phyloP scores from a whole-genome alignment of 306 rosid species.

The Benincasa hispida region DNA sequence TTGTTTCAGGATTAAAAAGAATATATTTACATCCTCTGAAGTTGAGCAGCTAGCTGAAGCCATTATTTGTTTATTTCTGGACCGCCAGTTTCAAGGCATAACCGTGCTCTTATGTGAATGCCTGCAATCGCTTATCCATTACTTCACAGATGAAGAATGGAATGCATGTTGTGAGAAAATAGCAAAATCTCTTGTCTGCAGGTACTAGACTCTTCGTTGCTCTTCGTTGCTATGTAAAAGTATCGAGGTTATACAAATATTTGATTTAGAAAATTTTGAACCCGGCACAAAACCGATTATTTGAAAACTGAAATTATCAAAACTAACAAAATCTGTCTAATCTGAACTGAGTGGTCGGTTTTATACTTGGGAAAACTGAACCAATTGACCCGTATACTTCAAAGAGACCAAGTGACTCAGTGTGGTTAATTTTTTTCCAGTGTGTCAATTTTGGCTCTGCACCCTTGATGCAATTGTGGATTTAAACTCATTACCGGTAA shows the following conservation, averaged over 20 bases:
- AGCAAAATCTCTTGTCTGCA: constrained; percentile 70
- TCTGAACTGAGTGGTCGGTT: neutral
- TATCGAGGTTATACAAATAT: neutral
- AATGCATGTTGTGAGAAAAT: constrained; percentile 50
- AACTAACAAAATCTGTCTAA: neutral
- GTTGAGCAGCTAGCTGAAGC: constrained; percentile 68
- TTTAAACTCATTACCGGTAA: neutral
- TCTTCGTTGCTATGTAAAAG: neutral
- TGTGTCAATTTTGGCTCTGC: neutral
- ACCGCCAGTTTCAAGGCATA: constrained; percentile 70
- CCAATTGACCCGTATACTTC: neutral
- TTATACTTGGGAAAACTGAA: neutral
- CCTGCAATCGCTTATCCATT: constrained; percentile 47
- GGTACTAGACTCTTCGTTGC: constrained; percentile 30
- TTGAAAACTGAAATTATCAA: neutral
- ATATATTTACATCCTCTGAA: constrained; percentile 51
- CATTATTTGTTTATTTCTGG: constrained; percentile 55
- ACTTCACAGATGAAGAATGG: constrained; percentile 75
- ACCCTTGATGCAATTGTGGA: neutral
- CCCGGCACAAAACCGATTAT: neutral
- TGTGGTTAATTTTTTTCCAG: neutral
- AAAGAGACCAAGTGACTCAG: neutral
- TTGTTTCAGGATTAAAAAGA: constrained; percentile 36
- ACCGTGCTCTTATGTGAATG: constrained; percentile 47
- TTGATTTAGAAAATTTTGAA: neutral